Percentiles rank a stretch among this genome's conserved stretches.
phyloP scores from a whole-genome alignment of 164 flowering plant genomes.

The Aristolochia fimbriata region DNA sequence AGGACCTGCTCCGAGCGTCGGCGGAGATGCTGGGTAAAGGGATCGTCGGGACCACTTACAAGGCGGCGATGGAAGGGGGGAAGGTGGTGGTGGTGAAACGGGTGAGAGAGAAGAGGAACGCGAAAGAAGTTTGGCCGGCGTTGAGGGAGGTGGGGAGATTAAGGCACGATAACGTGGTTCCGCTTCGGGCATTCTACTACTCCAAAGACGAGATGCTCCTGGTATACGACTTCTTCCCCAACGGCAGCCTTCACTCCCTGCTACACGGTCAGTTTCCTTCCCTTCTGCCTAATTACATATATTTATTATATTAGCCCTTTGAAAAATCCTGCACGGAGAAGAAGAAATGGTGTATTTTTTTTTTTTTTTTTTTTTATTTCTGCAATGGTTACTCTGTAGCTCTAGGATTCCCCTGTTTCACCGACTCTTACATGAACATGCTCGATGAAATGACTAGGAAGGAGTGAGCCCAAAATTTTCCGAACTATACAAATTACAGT shows the following conservation, averaged over 20 bases:
- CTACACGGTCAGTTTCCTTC: conserved; percentile 34
- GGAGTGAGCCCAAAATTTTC: no score
- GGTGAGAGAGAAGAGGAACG: conserved; percentile 25
- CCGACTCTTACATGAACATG: no score
- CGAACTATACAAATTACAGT: no score
- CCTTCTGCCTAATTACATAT: no score
- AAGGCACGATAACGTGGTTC: conserved; percentile 35
- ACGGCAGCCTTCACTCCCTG: conserved; percentile 41
- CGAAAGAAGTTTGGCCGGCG: conserved; percentile 28
- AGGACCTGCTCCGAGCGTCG: conserved; percentile 37
- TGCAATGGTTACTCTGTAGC: no score
- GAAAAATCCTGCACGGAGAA: background rate
- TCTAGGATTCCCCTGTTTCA: no score
- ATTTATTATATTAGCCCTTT: no score
- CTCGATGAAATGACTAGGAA: no score
- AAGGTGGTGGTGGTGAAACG: conserved; percentile 38
- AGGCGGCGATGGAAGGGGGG: conserved; percentile 34
- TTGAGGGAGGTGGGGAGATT: conserved; percentile 33
- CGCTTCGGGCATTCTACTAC: conserved; percentile 36
- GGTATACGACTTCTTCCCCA: conserved; percentile 38
- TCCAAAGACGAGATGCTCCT: conserved; percentile 41
- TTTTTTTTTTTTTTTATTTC: no score
- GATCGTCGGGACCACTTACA: conserved; percentile 40
- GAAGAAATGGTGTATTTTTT: no score
- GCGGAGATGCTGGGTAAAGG: conserved; percentile 61